Base-by-base conservation (phyloP, 108 stramenopile species). In the Skeletonema costatum region DNA sequence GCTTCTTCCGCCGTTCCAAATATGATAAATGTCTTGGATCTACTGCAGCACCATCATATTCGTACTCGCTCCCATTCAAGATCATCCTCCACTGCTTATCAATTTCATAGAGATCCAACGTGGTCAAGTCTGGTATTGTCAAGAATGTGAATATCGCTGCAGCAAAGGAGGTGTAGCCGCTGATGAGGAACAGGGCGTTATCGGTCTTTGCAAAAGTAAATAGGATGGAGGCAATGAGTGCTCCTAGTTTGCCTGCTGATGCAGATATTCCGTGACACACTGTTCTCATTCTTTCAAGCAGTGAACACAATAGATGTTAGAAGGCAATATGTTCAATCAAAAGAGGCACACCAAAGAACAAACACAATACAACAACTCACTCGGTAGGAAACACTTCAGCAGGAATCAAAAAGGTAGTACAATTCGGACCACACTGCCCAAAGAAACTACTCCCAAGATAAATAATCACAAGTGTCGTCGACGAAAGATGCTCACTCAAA, bases 401-500 rank as follows among this genome's bases (percentile, higher is more conserved):
- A 5, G 92, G 89, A 59, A 89, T 75, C 62, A 84, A 60, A 74
- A 89, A 92, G 11, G 92, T 93, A 12, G 92, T 93, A 32, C 83
- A 86, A 51, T 93, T 93, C 14, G 92, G 92, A 13, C 90, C 92
- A 16, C 88, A 78, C 60, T 93, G 90, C 5, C 92, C 92, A 65
- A 90, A 87, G 75, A 93, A 90, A 16, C 87, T 85, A 42, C 82
- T 81, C 32, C 73, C 77, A 50, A 90, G 76, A 70, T 93, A 93
- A 51, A 93, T 70, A 11, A 74, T 30, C 2, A 93, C 75, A 64
- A 88, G 59, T 80, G 73, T 71, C n/a, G 46, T 38, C 8, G 86
- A 74, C 9, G 85, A 77, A 14, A 90, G 71, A 12, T 66, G 46
- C 7, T 87, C 84, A 38, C 66, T 83, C 12, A 85, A 51, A 60